Percentiles rank a stretch among this genome's conserved stretches.
Evolutionary conservation across 2,329 filamentous ascomycete species (phyloP).

Genomic region (Talaromyces sp.): DNA sequence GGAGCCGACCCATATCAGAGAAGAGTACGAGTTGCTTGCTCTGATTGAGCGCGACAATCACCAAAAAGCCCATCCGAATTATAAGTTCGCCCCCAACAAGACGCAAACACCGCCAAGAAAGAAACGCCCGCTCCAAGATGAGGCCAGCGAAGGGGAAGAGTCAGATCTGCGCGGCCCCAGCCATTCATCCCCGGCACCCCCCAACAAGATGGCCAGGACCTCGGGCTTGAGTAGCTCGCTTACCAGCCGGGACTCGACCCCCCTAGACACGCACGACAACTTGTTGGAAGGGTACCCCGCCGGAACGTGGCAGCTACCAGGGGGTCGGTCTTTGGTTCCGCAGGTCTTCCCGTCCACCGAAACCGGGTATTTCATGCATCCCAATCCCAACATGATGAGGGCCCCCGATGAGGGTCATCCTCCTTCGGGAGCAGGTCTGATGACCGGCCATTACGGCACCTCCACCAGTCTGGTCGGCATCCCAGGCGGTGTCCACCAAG

Average conservation of each 20-base stretch:
- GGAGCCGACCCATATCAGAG: constrained; percentile 68
- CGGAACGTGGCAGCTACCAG: constrained; percentile 29
- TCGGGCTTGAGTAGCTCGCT: constrained; percentile 25
- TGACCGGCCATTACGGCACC: constrained; percentile 23
- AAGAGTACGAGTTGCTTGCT: constrained; percentile 74
- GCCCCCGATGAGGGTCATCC: constrained; percentile 38
- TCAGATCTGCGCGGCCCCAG: constrained; percentile 15
- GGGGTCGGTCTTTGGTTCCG: constrained; percentile 42
- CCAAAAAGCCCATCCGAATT: constrained; percentile 76
- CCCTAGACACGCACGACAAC: constrained; percentile 26
- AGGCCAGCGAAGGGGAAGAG: constrained; percentile 38
- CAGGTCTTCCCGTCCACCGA: neutral
- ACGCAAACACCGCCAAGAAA: constrained; percentile 44
- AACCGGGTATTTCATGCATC: neutral
- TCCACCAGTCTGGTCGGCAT: constrained; percentile 38
- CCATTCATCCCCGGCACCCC: neutral
- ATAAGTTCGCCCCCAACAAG: constrained; percentile 91
- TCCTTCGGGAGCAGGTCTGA: constrained; percentile 34
- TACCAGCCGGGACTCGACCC: constrained; percentile 31
- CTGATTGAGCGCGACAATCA: constrained; percentile 80
- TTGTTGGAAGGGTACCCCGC: constrained; percentile 30
- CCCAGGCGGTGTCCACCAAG: constrained; percentile 39
- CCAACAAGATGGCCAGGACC: constrained; percentile 19
- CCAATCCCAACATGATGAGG: constrained; percentile 30
- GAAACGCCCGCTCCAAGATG: constrained; percentile 38